These are phyloP conservation scores for Corchorus capsularis DNA, from an alignment of 345 rosid genomes.

Conservation along the genomic window DNA sequence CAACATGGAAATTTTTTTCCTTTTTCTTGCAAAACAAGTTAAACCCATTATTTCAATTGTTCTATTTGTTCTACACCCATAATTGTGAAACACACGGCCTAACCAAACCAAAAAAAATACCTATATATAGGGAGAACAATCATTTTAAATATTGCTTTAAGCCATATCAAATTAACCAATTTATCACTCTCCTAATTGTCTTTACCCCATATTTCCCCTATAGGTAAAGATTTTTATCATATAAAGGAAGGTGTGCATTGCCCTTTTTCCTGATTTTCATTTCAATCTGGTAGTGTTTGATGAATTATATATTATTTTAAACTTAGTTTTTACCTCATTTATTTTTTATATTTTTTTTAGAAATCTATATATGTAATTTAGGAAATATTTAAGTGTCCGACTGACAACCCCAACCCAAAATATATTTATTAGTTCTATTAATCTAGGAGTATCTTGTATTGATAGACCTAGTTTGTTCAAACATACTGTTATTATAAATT, in stretches of 20 bases:
- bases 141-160: not conserved
- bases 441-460: too few species aligned
- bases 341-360: not conserved
- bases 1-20: conserved; percentile 20
- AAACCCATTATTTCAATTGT: not conserved
- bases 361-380: too few species aligned
- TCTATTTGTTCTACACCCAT: conserved; percentile 9
- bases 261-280: not conserved
- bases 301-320: too few species aligned
- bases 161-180: not conserved
- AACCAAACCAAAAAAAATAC: not conserved
- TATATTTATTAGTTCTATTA: too few species aligned
- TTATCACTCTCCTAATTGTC: too few species aligned
- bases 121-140: not conserved
- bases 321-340: not conserved
- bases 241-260: not conserved
- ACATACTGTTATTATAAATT: too few species aligned
- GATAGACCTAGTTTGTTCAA: too few species aligned
- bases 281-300: too few species aligned
- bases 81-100: conserved; percentile 20
- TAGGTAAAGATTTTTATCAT: not conserved
- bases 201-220: not conserved
- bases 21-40: conserved; percentile 29
- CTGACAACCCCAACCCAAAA: too few species aligned
- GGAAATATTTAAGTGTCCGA: too few species aligned